Conservation (phyloP, 2,329 filamentous ascomycete species). For the Karstenula rhodostoma region DNA sequence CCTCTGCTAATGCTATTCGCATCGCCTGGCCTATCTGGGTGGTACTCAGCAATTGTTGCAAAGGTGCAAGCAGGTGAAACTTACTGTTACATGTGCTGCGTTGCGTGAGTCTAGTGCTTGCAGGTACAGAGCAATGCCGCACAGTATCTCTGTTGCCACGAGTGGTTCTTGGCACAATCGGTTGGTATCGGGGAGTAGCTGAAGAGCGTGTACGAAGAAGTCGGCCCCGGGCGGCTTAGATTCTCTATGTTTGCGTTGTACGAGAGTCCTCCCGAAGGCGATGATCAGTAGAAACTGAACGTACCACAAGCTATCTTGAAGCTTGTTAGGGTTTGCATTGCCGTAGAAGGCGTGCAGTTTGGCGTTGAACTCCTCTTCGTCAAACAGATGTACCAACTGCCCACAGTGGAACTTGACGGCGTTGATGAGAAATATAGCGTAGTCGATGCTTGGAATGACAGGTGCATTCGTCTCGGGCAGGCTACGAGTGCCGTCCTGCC, state of each 20-base stretch:
- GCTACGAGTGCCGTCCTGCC: conserved; percentile 48
- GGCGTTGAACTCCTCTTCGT: conserved; percentile 61
- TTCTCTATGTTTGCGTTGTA: conserved; percentile 45
- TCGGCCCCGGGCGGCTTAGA: conserved; percentile 61
- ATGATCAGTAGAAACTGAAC: conserved; percentile 63
- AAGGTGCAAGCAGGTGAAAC: conserved; percentile 12
- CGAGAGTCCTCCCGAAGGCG: conserved; percentile 64
- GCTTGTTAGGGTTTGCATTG: conserved; percentile 35
- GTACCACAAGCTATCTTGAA: conserved; percentile 55
- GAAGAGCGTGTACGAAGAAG: conserved; percentile 68
- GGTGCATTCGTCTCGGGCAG: conserved; percentile 41
- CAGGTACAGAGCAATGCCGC: conserved; percentile 62
- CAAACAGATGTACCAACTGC: conserved; percentile 63
- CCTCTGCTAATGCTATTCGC: conserved; percentile 58
- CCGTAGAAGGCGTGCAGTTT: conserved; percentile 54
- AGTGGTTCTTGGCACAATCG: conserved; percentile 56
- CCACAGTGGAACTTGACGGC: conserved; percentile 65
- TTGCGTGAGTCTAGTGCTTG: conserved; percentile 60
- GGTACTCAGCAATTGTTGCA: conserved; percentile 1
- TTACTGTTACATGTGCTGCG: conserved; percentile 57
- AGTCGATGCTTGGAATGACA: conserved; percentile 60
- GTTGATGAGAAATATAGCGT: conserved; percentile 63
- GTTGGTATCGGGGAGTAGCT: conserved; percentile 60
- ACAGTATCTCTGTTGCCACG: conserved; percentile 59
- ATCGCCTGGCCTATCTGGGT: conserved; percentile 61